A percentile compares a stretch with the other conserved stretches of the same genome.
Conservation (phyloP, 495 filamentous ascomycete species). For the Beverwykella pulmonaria region DNA sequence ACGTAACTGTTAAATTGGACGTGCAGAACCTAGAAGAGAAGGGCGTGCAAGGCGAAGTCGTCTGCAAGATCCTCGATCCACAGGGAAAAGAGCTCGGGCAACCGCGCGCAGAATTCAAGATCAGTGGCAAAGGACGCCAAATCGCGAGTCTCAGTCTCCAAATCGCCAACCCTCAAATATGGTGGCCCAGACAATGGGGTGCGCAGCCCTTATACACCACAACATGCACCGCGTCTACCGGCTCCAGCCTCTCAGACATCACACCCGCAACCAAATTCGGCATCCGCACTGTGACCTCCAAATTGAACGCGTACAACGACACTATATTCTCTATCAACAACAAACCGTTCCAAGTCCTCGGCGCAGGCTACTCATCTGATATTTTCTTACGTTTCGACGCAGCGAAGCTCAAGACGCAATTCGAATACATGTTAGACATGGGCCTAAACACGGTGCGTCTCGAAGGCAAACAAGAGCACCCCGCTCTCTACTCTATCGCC, state of each 20-base stretch:
- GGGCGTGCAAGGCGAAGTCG: constrained; percentile 45
- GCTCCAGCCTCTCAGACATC: constrained; percentile 51
- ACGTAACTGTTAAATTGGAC: constrained; percentile 52
- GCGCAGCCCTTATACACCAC: constrained; percentile 40
- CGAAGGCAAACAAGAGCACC: constrained; percentile 68
- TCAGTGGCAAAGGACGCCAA: neutral
- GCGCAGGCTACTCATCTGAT: constrained; percentile 63
- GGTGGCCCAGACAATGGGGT: constrained; percentile 34
- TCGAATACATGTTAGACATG: constrained; percentile 58
- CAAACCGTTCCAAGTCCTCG: constrained; percentile 60
- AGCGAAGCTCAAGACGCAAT: constrained; percentile 50
- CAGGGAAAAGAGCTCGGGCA: constrained; percentile 17
- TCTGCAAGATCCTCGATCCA: constrained; percentile 46
- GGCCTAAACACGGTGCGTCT: constrained; percentile 65
- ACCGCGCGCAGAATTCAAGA: neutral
- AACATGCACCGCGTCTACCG: constrained; percentile 46
- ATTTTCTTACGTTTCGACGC: constrained; percentile 63
- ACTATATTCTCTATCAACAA: constrained; percentile 60
- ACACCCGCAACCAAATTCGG: constrained; percentile 52
- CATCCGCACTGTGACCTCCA: constrained; percentile 57
- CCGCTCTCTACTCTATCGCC: constrained; percentile 60
- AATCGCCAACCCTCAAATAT: constrained; percentile 47
- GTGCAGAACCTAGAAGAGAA: constrained; percentile 54
- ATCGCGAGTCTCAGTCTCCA: constrained; percentile 41
- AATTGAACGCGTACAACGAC: constrained; percentile 58